A percentile compares a stretch with the other conserved stretches of the same genome.
phyloP scores from a whole-genome alignment of 768 basidiomycete genomes.

The Leccinum imitatum region DNA sequence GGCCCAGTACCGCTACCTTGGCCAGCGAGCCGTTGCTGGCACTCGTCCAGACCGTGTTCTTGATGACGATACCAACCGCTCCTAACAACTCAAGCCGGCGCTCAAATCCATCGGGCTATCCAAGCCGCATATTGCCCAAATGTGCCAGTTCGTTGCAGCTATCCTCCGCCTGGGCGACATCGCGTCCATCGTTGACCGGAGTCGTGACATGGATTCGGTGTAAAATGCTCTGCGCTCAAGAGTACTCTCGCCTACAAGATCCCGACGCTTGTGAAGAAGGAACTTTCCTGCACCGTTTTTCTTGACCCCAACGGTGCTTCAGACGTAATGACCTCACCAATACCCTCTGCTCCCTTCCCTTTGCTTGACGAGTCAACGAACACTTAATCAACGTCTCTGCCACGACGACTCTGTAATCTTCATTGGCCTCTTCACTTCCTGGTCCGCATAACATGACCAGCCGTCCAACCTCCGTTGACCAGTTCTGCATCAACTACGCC shows the following conservation, averaged over 20 bases:
- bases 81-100: conserved; percentile 92
- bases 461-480: conserved; percentile 89
- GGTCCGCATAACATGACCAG: conserved; percentile 89
- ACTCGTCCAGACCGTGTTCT: conserved; percentile 47
- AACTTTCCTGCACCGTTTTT: conserved; percentile 89
- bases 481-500: conserved; percentile 95
- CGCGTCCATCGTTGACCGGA: conserved; percentile 83
- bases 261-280: conserved; percentile 86
- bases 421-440: conserved; percentile 90
- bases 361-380: conserved; percentile 90
- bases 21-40: conserved; percentile 54
- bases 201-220: conserved; percentile 85
- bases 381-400: conserved; percentile 94
- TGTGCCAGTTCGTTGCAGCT: conserved; percentile 91
- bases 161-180: conserved; percentile 97
- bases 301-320: conserved; percentile 92
- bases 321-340: conserved; percentile 91
- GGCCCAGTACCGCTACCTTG: conserved; percentile 83
- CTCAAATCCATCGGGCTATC: conserved; percentile 92
- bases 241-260: conserved; percentile 82
- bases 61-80: conserved; percentile 83
- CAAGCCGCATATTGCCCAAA: conserved; percentile 92
- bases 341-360: conserved; percentile 89
- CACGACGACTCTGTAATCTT: conserved; percentile 90
- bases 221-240: conserved; percentile 71